Evolutionary conservation across 257 asterid genomes (phyloP).

Genomic region (Catharanthus roseus): DNA sequence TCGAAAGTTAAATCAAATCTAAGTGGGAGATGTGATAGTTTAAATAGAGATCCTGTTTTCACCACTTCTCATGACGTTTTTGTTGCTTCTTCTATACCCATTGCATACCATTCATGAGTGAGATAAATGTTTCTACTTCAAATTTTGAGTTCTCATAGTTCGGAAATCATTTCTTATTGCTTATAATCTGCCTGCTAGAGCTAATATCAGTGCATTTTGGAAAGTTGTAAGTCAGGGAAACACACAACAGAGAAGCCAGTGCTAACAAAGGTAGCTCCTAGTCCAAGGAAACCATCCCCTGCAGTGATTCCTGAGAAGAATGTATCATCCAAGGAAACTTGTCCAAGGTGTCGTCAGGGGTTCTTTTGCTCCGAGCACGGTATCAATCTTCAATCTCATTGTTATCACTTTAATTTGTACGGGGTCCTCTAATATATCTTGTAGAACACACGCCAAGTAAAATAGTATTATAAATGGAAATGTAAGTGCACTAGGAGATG

Average conservation of each 20-base stretch:
- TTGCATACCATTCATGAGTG: neutral
- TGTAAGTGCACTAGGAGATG: too few relatives aligned
- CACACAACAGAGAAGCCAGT: conserved; percentile 46
- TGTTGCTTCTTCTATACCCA: too few relatives aligned
- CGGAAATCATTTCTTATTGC: neutral
- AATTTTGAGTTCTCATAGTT: neutral
- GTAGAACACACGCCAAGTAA: too few relatives aligned
- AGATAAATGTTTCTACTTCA: neutral
- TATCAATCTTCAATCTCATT: conserved; percentile 13
- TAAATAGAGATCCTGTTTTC: neutral
- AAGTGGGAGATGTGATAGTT: neutral
- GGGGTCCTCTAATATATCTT: too few relatives aligned
- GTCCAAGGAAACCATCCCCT: conserved; percentile 34
- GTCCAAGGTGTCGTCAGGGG: conserved; percentile 92
- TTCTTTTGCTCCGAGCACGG: conserved; percentile 75
- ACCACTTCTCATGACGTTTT: neutral
- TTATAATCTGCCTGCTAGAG: neutral
- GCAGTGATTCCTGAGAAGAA: conserved; percentile 27
- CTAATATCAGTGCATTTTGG: conserved; percentile 5
- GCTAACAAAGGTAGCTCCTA: conserved; percentile 34
- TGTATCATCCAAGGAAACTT: conserved; percentile 42
- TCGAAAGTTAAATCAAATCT: neutral
- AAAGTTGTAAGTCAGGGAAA: conserved; percentile 47
- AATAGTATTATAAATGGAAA: too few relatives aligned
- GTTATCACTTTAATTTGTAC: neutral